phyloP scores from a whole-genome alignment of 2,329 filamentous ascomycete genomes.

The Triangularia setosa region DNA sequence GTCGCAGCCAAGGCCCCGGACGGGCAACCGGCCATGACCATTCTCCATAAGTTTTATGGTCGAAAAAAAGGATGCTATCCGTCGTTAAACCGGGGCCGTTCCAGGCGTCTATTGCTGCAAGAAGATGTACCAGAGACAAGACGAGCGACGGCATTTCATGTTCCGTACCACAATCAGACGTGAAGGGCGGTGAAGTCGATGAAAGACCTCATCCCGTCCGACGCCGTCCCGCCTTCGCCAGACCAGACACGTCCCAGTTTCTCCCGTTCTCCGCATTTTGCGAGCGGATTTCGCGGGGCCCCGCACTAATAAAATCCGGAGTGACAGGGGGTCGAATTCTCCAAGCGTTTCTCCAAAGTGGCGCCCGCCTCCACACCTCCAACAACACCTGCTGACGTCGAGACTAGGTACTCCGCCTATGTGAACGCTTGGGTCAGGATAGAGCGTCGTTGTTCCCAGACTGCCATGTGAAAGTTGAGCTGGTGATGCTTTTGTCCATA shows the following conservation, averaged over 20 bases:
- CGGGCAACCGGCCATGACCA: not conserved
- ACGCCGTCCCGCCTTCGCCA: not conserved
- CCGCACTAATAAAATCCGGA: not conserved
- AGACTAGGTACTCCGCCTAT: not conserved
- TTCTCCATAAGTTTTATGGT: not conserved
- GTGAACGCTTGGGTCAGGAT: not conserved
- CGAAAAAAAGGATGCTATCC: not conserved
- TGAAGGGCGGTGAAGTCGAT: not conserved
- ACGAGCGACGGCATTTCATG: constrained; percentile 17
- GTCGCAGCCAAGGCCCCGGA: not conserved
- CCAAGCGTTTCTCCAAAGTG: not conserved
- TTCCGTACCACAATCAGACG: constrained; percentile 17
- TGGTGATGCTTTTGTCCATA: not conserved
- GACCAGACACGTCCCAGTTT: not conserved
- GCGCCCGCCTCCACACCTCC: not conserved
- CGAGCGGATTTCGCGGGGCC: constrained; percentile 5
- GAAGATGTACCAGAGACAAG: constrained; percentile 9
- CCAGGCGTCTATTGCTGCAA: constrained; percentile 3
- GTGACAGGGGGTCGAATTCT: not conserved
- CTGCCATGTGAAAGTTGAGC: not conserved
- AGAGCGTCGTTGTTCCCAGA: not conserved
- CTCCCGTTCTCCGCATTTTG: constrained; percentile 17
- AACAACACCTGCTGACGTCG: not conserved
- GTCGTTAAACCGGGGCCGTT: not conserved
- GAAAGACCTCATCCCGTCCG: constrained; percentile 1